Percentiles rank a stretch among this genome's conserved stretches.
These are phyloP conservation scores for Rubus idaeus DNA, from an alignment of 306 rosid genomes.

Conservation along the genomic window DNA sequence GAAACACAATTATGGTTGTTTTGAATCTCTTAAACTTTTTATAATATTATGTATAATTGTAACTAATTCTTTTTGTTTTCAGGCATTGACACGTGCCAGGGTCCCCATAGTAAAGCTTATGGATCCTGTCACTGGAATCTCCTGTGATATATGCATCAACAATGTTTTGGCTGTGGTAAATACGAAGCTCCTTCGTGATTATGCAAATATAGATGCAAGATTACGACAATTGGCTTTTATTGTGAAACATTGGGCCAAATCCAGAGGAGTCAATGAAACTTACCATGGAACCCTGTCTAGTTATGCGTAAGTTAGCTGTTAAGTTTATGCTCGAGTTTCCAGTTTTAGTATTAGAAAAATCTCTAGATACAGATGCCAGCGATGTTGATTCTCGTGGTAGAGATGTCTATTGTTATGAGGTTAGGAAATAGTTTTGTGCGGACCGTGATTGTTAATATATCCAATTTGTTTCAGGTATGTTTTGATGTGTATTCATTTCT, in stretches of 20 bases:
- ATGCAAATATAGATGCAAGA: conserved; percentile 73
- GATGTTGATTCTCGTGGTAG: neutral
- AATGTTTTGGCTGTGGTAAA: conserved; percentile 92
- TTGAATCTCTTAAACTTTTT: neutral
- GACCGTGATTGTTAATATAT: conserved; percentile 18
- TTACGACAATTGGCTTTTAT: conserved; percentile 78
- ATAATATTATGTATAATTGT: neutral
- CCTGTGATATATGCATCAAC: conserved; percentile 96
- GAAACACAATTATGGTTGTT: neutral
- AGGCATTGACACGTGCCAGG: conserved; percentile 96
- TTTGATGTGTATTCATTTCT: conserved; percentile 93
- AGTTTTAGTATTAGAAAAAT: neutral
- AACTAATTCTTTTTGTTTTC: conserved; percentile 34
- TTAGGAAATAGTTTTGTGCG: neutral
- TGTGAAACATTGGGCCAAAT: conserved; percentile 97
- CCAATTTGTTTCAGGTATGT: conserved; percentile 75
- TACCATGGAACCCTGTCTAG: conserved; percentile 98
- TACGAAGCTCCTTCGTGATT: conserved; percentile 89
- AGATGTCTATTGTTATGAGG: neutral
- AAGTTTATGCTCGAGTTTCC: neutral
- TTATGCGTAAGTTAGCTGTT: conserved; percentile 79
- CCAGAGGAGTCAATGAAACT: conserved; percentile 95
- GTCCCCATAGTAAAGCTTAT: conserved; percentile 96
- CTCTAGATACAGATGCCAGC: neutral
- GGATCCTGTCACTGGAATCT: conserved; percentile 89